Evolutionary conservation across 2,329 filamentous ascomycete genomes (phyloP).

Genomic region (Aureobasidium pullulans): DNA sequence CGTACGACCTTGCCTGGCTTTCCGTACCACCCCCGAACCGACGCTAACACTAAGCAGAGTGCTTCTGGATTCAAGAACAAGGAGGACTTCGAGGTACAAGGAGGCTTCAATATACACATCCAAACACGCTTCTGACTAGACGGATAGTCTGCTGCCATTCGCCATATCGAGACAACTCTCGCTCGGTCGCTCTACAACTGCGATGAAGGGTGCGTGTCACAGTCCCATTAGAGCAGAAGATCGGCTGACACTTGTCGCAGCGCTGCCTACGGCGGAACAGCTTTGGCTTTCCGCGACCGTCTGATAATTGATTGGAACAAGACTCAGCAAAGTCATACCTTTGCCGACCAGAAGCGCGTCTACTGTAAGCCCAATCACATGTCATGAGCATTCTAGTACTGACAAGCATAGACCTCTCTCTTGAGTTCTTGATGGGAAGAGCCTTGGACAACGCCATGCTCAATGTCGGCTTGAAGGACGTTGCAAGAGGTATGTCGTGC

Average conservation of each 20-base stretch:
- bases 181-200: slow-evolving; percentile 97
- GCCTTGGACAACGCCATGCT: slow-evolving; percentile 98
- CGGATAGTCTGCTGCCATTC: slow-evolving; percentile 68
- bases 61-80: slow-evolving; percentile 65
- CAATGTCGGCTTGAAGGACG: slow-evolving; percentile 81
- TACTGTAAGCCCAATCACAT: slow-evolving; percentile 58
- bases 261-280: slow-evolving; percentile 85
- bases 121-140: background rate
- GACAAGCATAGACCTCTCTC: slow-evolving; percentile 60
- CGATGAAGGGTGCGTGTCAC: slow-evolving; percentile 59
- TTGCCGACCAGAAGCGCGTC: slow-evolving; percentile 81
- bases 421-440: slow-evolving; percentile 96
- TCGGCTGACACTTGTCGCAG: slow-evolving; percentile 27
- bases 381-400: background rate
- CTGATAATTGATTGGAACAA: slow-evolving; percentile 95
- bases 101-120: slow-evolving; percentile 19
- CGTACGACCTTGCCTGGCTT: slow-evolving; percentile 33
- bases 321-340: slow-evolving; percentile 94
- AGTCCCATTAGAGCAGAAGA: background rate
- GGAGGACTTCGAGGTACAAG: slow-evolving; percentile 64
- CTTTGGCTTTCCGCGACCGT: slow-evolving; percentile 85
- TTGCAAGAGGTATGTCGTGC: slow-evolving; percentile 61
- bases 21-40: background rate
- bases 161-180: slow-evolving; percentile 92
- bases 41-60: slow-evolving; percentile 38